Evolutionary conservation across 345 rosid species (phyloP).

Genomic region (Populus euphratica): DNA sequence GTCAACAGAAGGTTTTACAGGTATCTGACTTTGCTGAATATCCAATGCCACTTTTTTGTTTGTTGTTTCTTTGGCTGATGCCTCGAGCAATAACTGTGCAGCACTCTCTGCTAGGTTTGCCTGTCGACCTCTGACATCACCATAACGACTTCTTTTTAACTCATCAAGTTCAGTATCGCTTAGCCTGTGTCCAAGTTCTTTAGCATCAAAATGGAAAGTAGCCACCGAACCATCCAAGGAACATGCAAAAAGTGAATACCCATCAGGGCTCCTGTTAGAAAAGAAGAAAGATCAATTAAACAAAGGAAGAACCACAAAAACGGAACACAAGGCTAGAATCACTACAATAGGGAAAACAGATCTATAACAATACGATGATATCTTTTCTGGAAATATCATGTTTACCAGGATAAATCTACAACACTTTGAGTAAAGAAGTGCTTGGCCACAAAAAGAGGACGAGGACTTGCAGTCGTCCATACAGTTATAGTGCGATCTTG

Average conservation of each 20-base stretch:
- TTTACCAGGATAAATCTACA: conserved; percentile 95
- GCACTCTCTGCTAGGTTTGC: conserved; percentile 92
- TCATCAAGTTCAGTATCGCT: conserved; percentile 80
- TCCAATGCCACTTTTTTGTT: conserved; percentile 57
- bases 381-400: not conserved
- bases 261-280: conserved; percentile 88
- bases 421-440: conserved; percentile 98
- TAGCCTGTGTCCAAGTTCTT: conserved; percentile 74
- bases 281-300: conserved; percentile 9
- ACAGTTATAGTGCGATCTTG: conserved; percentile 99
- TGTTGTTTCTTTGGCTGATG: conserved; percentile 67
- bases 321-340: not conserved
- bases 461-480: conserved; percentile 97
- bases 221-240: conserved; percentile 98
- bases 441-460: conserved; percentile 97
- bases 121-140: conserved; percentile 90
- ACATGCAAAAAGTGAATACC: conserved; percentile 93
- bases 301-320: not conserved
- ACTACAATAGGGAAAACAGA: not conserved
- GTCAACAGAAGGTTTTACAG: conserved; percentile 52
- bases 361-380: conserved; percentile 4
- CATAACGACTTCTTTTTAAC: conserved; percentile 85
- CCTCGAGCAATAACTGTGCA: conserved; percentile 91
- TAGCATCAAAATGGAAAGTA: conserved; percentile 76
- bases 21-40: conserved; percentile 50